phyloP scores from a whole-genome alignment of 2,329 filamentous ascomycete genomes.

The Neopestalotiopsis clavispora region DNA sequence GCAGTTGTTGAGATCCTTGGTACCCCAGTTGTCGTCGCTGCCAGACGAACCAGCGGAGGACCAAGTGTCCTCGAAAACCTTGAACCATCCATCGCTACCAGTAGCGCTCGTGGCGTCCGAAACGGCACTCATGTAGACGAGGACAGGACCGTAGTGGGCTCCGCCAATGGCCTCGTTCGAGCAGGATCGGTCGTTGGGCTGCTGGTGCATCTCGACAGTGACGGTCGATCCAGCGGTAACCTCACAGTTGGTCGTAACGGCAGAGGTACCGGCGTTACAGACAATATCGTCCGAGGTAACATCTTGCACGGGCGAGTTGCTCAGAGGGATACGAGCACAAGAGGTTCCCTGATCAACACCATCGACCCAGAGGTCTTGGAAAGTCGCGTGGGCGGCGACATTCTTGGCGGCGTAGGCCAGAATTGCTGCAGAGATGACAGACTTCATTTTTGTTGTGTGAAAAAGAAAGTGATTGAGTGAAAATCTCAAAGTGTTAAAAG shows the following conservation, averaged over 20 bases:
- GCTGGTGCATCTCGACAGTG: constrained; percentile 42
- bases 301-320: constrained; percentile 48
- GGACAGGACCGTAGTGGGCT: constrained; percentile 58
- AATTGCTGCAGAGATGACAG: constrained; percentile 30
- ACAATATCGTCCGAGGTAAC: constrained; percentile 43
- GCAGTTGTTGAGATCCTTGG: constrained; percentile 43
- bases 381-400: constrained; percentile 53
- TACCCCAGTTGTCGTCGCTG: constrained; percentile 51
- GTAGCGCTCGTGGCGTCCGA: constrained; percentile 49
- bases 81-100: constrained; percentile 53
- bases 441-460: constrained; percentile 34
- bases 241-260: constrained; percentile 38
- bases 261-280: constrained; percentile 42
- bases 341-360: constrained; percentile 40
- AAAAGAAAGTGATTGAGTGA: neutral
- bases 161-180: constrained; percentile 56
- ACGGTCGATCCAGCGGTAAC: constrained; percentile 35
- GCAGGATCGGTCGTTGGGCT: constrained; percentile 52
- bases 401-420: constrained; percentile 38
- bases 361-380: constrained; percentile 55
- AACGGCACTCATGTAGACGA: constrained; percentile 57
- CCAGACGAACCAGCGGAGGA: constrained; percentile 45
- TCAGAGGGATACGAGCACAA: constrained; percentile 32
- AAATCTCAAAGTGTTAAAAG: constrained; percentile 3
- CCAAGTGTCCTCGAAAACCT: constrained; percentile 56